Conservation (phyloP, 345 rosid species). For the Citrus australasica region DNA sequence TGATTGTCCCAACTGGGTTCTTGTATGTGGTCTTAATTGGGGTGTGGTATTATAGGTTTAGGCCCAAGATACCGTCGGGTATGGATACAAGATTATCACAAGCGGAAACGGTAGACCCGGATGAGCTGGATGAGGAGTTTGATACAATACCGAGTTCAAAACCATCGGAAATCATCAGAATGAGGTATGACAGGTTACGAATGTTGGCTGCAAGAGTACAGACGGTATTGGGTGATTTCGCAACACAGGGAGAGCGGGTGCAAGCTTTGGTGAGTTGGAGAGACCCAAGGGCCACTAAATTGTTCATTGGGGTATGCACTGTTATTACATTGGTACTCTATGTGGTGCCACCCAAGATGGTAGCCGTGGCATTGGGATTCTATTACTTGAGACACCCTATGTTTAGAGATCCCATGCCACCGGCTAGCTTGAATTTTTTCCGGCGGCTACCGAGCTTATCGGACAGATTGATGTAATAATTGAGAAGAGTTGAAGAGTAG, state of each 20-base stretch:
- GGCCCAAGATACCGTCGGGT: slow-evolving; percentile 87
- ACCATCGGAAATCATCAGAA: slow-evolving; percentile 62
- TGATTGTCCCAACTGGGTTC: slow-evolving; percentile 86
- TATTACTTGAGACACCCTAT: slow-evolving; percentile 91
- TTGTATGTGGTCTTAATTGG: slow-evolving; percentile 78
- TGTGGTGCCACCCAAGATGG: slow-evolving; percentile 89
- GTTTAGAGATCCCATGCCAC: slow-evolving; percentile 94
- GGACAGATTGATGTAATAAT: slow-evolving; percentile 79
- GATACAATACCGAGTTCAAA: slow-evolving; percentile 88
- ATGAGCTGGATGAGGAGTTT: slow-evolving; percentile 92
- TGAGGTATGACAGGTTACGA: slow-evolving; percentile 79
- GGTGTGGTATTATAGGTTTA: slow-evolving; percentile 87
- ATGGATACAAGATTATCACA: slow-evolving; percentile 91
- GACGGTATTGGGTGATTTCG: slow-evolving; percentile 91
- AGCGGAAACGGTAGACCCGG: slow-evolving; percentile 73
- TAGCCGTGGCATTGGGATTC: slow-evolving; percentile 94
- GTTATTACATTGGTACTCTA: slow-evolving; percentile 64
- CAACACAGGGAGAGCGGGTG: slow-evolving; percentile 87
- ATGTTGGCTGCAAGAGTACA: slow-evolving; percentile 82
- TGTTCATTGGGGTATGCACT: slow-evolving; percentile 79
- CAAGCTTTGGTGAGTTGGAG: slow-evolving; percentile 98
- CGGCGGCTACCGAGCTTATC: slow-evolving; percentile 90
- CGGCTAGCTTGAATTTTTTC: slow-evolving; percentile 84
- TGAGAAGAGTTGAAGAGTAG: not conserved
- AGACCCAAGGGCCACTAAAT: slow-evolving; percentile 91